Evolutionary conservation across 768 basidiomycete genomes (phyloP), one percentile per base, ranked within the genome.

Genomic region (Russula virescens): DNA sequence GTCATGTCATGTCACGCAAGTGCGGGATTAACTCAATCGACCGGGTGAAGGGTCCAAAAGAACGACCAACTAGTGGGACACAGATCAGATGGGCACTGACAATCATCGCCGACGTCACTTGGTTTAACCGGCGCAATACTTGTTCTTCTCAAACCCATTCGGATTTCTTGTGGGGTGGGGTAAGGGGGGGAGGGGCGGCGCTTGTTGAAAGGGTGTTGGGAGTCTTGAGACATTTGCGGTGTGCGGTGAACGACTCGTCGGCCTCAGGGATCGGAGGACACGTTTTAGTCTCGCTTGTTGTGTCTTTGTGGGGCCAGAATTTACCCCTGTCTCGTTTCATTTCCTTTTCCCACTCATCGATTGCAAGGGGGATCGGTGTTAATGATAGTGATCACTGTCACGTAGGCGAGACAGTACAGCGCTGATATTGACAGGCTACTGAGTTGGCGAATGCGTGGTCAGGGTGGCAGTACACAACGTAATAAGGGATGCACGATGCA

Each of bases 131-230:
- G 13, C 38, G 13, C 5, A 6, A 14, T 38, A 14, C 13, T 9
- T 18, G 3, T 2, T 16, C 6, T 42, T 31, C 19, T 42, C 55
- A 31, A 46, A 56, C 31, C 35, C 35, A 16, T 31, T 9, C 51
- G 62, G 62, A 63, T 54, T 54, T 58, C 26, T 2, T 42, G 51
- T 38, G 57, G 57, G n/a, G n/a, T n/a, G n/a, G n/a, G n/a, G n/a
- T n/a, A n/a, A n/a, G n/a, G n/a, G n/a, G n/a, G n/a, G n/a, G n/a
- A n/a, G n/a, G 57, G 38, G 35, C 46, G 35, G 34, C 19, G 45
- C 35, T 34, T 34, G 35, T 58, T 52, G n/a, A 52, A 55, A 11
- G 38, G 38, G 10, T 38, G 38, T 14, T 14, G 13, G 38, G 2
- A 14, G 6, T 9, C 13, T 35, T 35, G 34, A 10, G 34, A 35